Percentiles rank a stretch among this genome's conserved stretches.
phyloP scores from a whole-genome alignment of 176 grass and related monocot genomes.

The Avena eriantha region DNA sequence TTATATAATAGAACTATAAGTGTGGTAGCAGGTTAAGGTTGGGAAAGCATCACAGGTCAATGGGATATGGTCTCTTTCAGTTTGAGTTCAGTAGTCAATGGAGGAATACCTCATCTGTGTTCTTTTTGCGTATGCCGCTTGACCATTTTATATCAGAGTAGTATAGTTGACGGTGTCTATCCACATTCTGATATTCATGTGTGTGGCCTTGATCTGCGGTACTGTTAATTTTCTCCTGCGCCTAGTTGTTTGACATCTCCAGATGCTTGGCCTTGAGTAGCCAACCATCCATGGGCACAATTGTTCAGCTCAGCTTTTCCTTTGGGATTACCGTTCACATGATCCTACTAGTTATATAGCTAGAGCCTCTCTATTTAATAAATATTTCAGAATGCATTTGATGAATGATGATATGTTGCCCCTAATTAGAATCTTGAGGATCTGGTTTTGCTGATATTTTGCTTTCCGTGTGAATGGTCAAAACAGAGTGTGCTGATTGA shows the following conservation, averaged over 20 bases:
- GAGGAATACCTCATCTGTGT: not conserved
- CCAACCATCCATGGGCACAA: not conserved
- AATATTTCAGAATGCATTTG: not conserved
- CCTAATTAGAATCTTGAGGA: not conserved
- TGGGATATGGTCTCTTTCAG: not conserved
- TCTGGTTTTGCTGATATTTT: constrained; percentile 26
- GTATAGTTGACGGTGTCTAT: not conserved
- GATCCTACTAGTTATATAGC: not conserved
- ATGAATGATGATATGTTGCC: not conserved
- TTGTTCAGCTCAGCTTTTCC: not conserved
- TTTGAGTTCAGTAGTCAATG: not conserved
- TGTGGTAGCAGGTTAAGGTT: not conserved
- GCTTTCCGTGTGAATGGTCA: constrained; percentile 3
- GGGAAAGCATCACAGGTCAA: not conserved
- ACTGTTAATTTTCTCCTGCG: constrained; percentile 1
- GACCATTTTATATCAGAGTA: not conserved
- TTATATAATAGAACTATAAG: not conserved
- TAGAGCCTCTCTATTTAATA: not conserved
- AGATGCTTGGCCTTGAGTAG: not conserved
- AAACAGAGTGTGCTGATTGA: constrained; percentile 90
- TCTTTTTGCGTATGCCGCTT: not conserved
- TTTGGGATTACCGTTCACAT: not conserved
- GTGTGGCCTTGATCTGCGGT: constrained; percentile 1
- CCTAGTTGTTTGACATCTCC: not conserved
- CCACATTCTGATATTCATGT: not conserved